Percentiles rank a stretch among this genome's conserved stretches.
Conservation (phyloP, 2,329 filamentous ascomycete species). For the Ascochyta clinopodiicola region DNA sequence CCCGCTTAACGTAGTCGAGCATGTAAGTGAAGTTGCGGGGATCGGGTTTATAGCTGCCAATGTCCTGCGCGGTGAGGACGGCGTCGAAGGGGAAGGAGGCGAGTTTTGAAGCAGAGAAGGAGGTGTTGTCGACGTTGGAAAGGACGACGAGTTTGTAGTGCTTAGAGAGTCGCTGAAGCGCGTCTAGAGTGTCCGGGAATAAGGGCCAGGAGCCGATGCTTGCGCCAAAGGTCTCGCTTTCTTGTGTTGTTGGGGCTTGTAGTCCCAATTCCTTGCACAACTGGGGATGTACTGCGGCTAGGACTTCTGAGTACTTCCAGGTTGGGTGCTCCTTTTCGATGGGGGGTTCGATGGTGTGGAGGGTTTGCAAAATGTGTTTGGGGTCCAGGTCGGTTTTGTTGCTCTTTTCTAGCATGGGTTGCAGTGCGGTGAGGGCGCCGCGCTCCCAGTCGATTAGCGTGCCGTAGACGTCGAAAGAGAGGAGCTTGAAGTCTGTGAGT, state of each 20-base stretch:
- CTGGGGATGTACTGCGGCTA: conserved; percentile 58
- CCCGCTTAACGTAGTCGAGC: conserved; percentile 59
- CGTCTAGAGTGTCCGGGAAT: conserved; percentile 64
- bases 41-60: conserved; percentile 75
- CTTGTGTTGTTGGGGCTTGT: conserved; percentile 47
- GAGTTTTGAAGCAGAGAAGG: conserved; percentile 57
- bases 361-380: conserved; percentile 46
- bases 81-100: conserved; percentile 64
- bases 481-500: conserved; percentile 55
- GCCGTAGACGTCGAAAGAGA: conserved; percentile 81
- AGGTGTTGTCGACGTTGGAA: conserved; percentile 64
- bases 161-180: conserved; percentile 57
- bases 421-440: conserved; percentile 65
- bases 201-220: conserved; percentile 62
- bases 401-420: conserved; percentile 55
- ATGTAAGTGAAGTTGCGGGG: conserved; percentile 70
- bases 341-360: conserved; percentile 55
- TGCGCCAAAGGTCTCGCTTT: conserved; percentile 58
- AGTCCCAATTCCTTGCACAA: conserved; percentile 56
- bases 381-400: conserved; percentile 30
- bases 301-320: conserved; percentile 66
- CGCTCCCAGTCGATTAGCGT: conserved; percentile 80
- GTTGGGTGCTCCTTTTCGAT: conserved; percentile 63
- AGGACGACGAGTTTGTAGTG: conserved; percentile 67
- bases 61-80: conserved; percentile 73